Evolutionary conservation across 1,139 yeast genomes (phyloP), one percentile per base, ranked within the genome.

Genomic region (Diutina neorugosa): DNA sequence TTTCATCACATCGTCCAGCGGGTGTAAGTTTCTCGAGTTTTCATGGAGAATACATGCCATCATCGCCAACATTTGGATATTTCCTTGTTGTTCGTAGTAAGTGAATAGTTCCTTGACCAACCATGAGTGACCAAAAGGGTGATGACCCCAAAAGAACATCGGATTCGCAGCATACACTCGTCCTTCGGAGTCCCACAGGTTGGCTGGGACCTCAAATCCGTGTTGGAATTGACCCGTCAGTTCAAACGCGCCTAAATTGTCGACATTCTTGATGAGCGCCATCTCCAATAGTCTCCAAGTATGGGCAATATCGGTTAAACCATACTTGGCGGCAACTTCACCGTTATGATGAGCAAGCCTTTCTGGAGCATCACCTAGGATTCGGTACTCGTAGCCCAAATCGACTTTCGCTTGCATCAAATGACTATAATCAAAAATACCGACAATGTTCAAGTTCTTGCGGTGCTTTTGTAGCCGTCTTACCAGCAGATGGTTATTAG

Each of bases 31-130:
- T 4, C 16, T 8, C 3, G 52, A 23, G 20, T 51, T 41, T 16
- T 31, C 46, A 16, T 23, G 74, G 55, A 79, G 61, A 2, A 89
- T 76, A 67, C 96, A 88, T 1, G 94, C 81, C 63, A 90, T 68
- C 87, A 87, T 85, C 0, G 96, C 96, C 20, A 93, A 71, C 96
- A 91, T 89, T 64, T 91, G 98, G 21, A 88, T 69, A 61, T 91
- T 86, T 2, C 83, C 82, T 52, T 72, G 65, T 46, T 62, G 67
- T 60, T 85, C 94, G 62, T 84, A 90, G 60, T 84, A 83, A 1
- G 68, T 64, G 62, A 91, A 73, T 51, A 90, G 70, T 57, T 82
- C 81, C 43, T 74, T 74, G 0, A 89, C 72, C n/a, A 89, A 69
- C 86, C 93, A 83, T 4, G 75, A 63, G 52, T 82, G 78, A 0